A percentile compares a stretch with the other conserved stretches of the same genome.
These are phyloP conservation scores for Citrus sp. DNA, from an alignment of 345 rosid genomes.

Conservation along the genomic window DNA sequence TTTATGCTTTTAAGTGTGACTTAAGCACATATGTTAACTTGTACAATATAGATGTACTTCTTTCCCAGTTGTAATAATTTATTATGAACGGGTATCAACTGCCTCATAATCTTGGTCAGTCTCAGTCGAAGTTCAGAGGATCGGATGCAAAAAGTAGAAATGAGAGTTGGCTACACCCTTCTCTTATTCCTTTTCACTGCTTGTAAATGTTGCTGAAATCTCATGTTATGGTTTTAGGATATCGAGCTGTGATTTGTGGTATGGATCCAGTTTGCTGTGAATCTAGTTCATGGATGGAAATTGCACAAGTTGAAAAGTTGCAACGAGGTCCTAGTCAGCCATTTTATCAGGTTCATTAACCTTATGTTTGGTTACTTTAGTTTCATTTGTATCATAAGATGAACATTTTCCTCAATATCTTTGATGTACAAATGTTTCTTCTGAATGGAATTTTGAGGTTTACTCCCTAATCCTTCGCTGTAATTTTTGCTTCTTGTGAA, in stretches of 20 bases:
- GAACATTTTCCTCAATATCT: neutral
- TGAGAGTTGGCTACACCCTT: neutral
- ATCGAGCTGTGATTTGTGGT: constrained; percentile 84
- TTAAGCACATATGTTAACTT: neutral
- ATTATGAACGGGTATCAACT: neutral
- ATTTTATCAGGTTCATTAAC: constrained; percentile 78
- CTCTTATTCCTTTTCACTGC: neutral
- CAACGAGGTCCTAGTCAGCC: constrained; percentile 74
- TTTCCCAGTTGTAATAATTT: neutral
- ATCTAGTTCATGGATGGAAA: constrained; percentile 84
- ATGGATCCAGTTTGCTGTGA: constrained; percentile 96
- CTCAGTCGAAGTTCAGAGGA: neutral
- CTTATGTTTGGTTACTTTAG: neutral
- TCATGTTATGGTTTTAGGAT: constrained; percentile 41
- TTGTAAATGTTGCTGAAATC: constrained; percentile 1
- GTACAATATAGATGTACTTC: neutral
- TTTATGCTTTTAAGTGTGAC: neutral
- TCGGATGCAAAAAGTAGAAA: neutral
- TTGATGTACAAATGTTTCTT: neutral
- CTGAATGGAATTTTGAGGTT: neutral
- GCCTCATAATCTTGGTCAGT: neutral
- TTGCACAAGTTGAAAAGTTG: constrained; percentile 75
- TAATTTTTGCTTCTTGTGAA: neutral
- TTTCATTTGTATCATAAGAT: neutral
- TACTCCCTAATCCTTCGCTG: neutral